A percentile compares a stretch with the other conserved stretches of the same genome.
Conservation (phyloP, 768 basidiomycete genomes). For the Hygrophoropsis aurantiaca region DNA sequence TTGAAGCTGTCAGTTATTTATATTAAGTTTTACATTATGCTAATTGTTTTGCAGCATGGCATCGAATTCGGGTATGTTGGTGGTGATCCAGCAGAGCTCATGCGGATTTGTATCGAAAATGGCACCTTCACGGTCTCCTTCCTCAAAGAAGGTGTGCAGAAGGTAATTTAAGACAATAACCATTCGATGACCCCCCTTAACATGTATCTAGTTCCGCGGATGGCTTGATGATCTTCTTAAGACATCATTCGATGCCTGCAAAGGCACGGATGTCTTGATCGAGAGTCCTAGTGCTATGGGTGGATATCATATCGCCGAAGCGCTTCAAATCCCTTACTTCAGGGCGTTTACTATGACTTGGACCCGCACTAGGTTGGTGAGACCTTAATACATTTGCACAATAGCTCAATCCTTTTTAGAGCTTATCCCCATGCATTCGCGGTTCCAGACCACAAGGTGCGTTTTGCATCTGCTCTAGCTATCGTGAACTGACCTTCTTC, state of each 20-base stretch:
- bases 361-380: slow-evolving; percentile 77
- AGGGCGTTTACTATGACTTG: slow-evolving; percentile 98
- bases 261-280: slow-evolving; percentile 88
- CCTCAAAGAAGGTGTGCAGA: slow-evolving; percentile 84
- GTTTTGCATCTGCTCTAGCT: slow-evolving; percentile 10
- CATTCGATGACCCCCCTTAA: no score
- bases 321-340: slow-evolving; percentile 90
- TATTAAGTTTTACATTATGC: slow-evolving; percentile 1
- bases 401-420: slow-evolving; percentile 34
- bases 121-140: slow-evolving; percentile 97
- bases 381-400: background rate
- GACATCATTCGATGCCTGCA: slow-evolving; percentile 96
- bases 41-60: slow-evolving; percentile 61
- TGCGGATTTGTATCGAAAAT: slow-evolving; percentile 98
- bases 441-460: slow-evolving; percentile 90
- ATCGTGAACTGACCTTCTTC: slow-evolving; percentile 13
- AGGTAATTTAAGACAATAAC: no score
- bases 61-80: slow-evolving; percentile 95
- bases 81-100: slow-evolving; percentile 95
- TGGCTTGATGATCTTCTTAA: slow-evolving; percentile 96
- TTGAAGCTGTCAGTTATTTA: slow-evolving; percentile 73
- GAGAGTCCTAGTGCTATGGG: slow-evolving; percentile 98
- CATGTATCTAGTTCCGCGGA: slow-evolving; percentile 74
- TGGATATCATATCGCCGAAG: slow-evolving; percentile 96
- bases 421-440: slow-evolving; percentile 98